Base-by-base conservation (phyloP, 2,329 filamentous ascomycete genomes). In the Talaromyces piceae region DNA sequence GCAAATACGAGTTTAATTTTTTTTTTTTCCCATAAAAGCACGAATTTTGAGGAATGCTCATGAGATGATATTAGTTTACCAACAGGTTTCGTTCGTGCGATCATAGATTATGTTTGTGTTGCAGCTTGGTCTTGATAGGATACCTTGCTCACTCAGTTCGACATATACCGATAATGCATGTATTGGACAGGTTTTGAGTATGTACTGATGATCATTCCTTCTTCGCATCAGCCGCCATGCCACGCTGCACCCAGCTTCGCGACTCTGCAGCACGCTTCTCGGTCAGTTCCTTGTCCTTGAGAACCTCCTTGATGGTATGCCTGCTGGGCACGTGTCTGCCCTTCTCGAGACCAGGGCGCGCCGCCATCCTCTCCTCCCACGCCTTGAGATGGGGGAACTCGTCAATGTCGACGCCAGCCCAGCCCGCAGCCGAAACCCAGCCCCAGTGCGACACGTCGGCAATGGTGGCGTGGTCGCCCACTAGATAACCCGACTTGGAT, bases 401-500 rank as follows among this genome's bases (percentile, higher is more conserved):
- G 1, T 83, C 73, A 50, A 91, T 81, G 47, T 89, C 80, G 41
- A 89, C 64, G 13, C 84, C 84, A 0, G 77, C 73, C 74, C 84
- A 81, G 13, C 73, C 70, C 1, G 79, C 74, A 2, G 68, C 66
- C 4, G 82, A 75, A 4, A 91, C 77, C 88, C 89, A 94, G 23
- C 87, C 87, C 79, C 85, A 90, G 66, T 81, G 81, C 39, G 87
- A 76, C 54, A 95, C 87, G 66, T 95, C 90, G 1, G 88, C 88
- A 43, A 73, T 69, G 20, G 68, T 68, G 46, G 71, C 62, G 47
- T 73, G 72, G 51, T 74, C 71, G 5, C 72, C 72, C 4, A 79
- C 75, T 9, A 82, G 60, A 59, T 77, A 83, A 11, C 74, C 72
- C 8, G 69, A 72, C 47, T 74, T 72, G 37, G 70, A 75, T 11